phyloP scores from a whole-genome alignment of 805 yeast species.

The Saturnispora sanitii region DNA sequence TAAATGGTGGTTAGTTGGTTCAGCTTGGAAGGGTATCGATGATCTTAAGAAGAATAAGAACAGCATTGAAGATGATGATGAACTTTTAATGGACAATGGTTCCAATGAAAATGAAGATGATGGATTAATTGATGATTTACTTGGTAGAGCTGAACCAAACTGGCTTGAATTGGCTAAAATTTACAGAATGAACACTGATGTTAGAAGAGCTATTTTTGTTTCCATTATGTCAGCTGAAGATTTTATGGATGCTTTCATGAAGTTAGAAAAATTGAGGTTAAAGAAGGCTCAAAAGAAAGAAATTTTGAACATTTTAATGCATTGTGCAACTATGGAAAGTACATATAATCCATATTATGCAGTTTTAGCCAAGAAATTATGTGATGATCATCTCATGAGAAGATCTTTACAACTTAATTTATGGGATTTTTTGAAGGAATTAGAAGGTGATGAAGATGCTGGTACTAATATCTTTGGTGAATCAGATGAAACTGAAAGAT shows the following conservation, averaged over 20 bases:
- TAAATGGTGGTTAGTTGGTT: constrained; percentile 98
- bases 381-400: constrained; percentile 63
- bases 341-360: constrained; percentile 87
- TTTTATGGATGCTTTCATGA: constrained; percentile 75
- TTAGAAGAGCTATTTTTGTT: constrained; percentile 86
- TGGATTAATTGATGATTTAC: constrained; percentile 43
- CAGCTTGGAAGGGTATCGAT: constrained; percentile 79
- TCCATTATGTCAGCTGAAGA: constrained; percentile 95
- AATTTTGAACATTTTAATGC: constrained; percentile 74
- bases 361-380: constrained; percentile 62
- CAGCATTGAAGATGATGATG: constrained; percentile 4
- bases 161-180: constrained; percentile 80
- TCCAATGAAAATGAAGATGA: constrained; percentile 12
- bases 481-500: constrained; percentile 47
- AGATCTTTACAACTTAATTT: constrained; percentile 81
- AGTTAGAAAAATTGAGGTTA: constrained; percentile 68
- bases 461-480: constrained; percentile 23
- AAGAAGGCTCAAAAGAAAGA: constrained; percentile 78
- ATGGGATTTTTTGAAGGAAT: constrained; percentile 75
- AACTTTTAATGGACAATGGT: not conserved
- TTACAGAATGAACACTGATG: constrained; percentile 92
- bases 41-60: not conserved
- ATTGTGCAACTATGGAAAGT: constrained; percentile 77
- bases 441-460: constrained; percentile 44
- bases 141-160: constrained; percentile 68